Evolutionary conservation across 2,329 filamentous ascomycete genomes (phyloP), one percentile per base, ranked within the genome.

Genomic region (Aspergillus hiratsukae): DNA sequence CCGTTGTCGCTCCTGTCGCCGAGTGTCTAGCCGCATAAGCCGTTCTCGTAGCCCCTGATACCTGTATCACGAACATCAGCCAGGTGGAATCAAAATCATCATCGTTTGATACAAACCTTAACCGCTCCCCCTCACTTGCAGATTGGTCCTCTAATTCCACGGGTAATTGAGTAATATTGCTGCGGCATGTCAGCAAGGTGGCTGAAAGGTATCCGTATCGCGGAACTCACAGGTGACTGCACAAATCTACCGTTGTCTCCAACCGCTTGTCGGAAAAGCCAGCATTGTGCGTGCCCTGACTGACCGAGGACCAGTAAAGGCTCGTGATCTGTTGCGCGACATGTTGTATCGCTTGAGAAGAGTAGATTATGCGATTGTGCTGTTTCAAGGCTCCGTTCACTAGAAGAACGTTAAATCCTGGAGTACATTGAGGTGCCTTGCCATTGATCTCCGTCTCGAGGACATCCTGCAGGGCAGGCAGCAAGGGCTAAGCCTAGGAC

Each of bases 241-340:
- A 74, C 52, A 78, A 57, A 60, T 78, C 75, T 11, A 69, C 64
- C 3, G 70, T 73, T 53, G 67, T 71, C 49, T 75, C 74, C 11
- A 78, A 62, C 1, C 69, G 68, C 19, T 61, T 67, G 41, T 61
- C 60, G 37, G 68, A 60, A 2, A 64, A 57, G 35, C 57, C 59
- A 49, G 60, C 60, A 35, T 56, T 65, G 17, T 63, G 66, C 8
- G 64, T 60, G 19, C 72, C 73, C 23, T 72, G 72, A 14, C 69
- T 75, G 31, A 79, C 76, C 0, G 76, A 69, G n/a, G 77, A 73
- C 80, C 80, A 83, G 64, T 83, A 83, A 27, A 83, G 67, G 25
- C 72, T 75, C 62, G 82, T 78, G 59, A 84, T 81, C 64, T 83
- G 80, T 58, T 81, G 78, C 21, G 81, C 80, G 52, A 83, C 75